Base-by-base conservation (phyloP, 768 basidiomycete species). In the Jaapia argillacea region DNA sequence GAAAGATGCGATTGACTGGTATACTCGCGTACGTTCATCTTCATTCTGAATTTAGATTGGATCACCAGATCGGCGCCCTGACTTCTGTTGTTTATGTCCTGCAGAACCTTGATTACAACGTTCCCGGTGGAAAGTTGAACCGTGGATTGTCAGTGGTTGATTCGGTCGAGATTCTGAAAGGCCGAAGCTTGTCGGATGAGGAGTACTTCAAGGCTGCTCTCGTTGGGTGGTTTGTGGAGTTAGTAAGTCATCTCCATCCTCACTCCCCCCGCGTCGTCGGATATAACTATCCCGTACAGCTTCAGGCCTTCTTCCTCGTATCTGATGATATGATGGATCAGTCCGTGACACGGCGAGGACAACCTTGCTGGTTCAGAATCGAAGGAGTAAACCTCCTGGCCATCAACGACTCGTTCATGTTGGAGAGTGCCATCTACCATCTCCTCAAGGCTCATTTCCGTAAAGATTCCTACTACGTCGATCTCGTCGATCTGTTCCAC, bases 281-380 rank as follows among this genome's bases (percentile, higher is more conserved):
- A 21, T 33, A 3, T 41, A 24, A 25, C 31, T 18, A 22, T 20
- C 26, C 36, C 13, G 20, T 24, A 5, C 54, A 94, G 90, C 77
- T 99, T 5, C 94, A 98, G 81, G 92, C 91, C 0, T 96, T 84
- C 66, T 97, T 98, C 81, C 79, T 98, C 44, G 90, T 96, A 44
- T 76, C 89, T 3, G 90, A 99, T 63, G 94, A 98, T 62, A 92
- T 98, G 55, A 99, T 99, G 96, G 94, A 99, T 58, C 61, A 74
- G 16, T 89, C 86, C 38, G 83, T 98, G 53, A 97, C 94, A 7
- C 84, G 94, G 21, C 83, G 94, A 6, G 82, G 85, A 3, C 93
- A 96, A 62, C 85, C 92, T 2, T 99, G 94, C 66, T 99, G 89
- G 88, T 97, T 94, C 68, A 75, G 68, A 39, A 60, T 77, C 31